These are phyloP conservation scores for Exobasidium cylindrosporum DNA, from an alignment of 1,284 basidiomycete species.

Conservation along the genomic window DNA sequence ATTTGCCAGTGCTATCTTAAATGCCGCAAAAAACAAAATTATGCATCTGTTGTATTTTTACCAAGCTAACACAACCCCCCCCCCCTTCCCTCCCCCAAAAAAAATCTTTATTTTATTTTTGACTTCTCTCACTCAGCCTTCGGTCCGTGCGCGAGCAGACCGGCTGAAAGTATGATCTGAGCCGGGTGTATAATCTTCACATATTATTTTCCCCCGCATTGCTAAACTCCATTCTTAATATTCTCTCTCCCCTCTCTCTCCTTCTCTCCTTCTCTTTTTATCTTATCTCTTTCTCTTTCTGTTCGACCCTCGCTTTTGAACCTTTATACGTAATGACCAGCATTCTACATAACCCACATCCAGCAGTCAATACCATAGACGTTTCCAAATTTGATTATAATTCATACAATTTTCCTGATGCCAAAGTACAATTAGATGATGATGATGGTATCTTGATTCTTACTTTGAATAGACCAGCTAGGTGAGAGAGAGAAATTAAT, in stretches of 20 bases:
- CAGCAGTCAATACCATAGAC: slow-evolving; percentile 1
- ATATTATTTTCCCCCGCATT: background rate
- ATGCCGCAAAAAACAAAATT: too few relatives aligned
- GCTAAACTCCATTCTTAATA: background rate
- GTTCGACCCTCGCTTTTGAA: slow-evolving; percentile 54
- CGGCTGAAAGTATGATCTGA: too few relatives aligned
- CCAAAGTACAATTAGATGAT: slow-evolving; percentile 8
- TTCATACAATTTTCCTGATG: slow-evolving; percentile 10
- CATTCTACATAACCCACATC: slow-evolving; percentile 13
- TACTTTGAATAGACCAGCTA: slow-evolving; percentile 11
- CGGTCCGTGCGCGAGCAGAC: too few relatives aligned
- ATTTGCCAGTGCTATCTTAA: slow-evolving; percentile 29
- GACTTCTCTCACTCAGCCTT: too few relatives aligned
- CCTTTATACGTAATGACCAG: slow-evolving; percentile 87
- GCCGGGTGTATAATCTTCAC: too few relatives aligned
- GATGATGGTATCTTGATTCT: slow-evolving; percentile 15
- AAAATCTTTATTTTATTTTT: too few relatives aligned
- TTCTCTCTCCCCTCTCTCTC: background rate
- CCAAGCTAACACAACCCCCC: too few relatives aligned
- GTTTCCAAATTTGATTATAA: slow-evolving; percentile 10
- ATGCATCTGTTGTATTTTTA: too few relatives aligned
- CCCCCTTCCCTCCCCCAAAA: too few relatives aligned
- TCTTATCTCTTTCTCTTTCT: background rate
- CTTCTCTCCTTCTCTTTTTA: background rate
- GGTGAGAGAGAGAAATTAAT: background rate